Percentiles rank a stretch among this genome's conserved stretches.
Conservation (phyloP, 2,329 filamentous ascomycete species). For the Aureobasidium vineae region DNA sequence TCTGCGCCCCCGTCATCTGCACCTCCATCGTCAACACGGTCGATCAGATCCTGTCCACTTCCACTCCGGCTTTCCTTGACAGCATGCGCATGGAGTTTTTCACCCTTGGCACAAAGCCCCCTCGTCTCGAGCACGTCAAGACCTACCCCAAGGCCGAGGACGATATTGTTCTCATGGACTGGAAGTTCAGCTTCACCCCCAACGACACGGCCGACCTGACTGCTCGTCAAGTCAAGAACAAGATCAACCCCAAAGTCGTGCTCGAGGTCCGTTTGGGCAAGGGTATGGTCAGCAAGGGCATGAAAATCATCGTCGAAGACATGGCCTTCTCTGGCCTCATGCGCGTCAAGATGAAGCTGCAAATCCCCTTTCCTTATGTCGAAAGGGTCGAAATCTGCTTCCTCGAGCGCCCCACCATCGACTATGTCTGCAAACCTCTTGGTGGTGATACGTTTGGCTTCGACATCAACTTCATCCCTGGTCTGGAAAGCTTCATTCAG, state of each 20-base stretch:
- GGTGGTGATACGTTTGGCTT: conserved; percentile 95
- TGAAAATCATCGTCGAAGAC: conserved; percentile 97
- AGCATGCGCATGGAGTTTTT: conserved; percentile 93
- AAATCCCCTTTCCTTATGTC: conserved; percentile 92
- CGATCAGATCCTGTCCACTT: conserved; percentile 90
- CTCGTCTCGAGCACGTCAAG: conserved; percentile 95
- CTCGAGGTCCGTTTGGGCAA: conserved; percentile 94
- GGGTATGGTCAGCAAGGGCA: conserved; percentile 92
- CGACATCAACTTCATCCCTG: conserved; percentile 98
- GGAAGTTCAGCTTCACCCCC: conserved; percentile 99
- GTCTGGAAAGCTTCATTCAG: conserved; percentile 87
- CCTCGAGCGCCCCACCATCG: conserved; percentile 80
- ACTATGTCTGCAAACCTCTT: conserved; percentile 97
- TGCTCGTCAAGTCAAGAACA: conserved; percentile 82
- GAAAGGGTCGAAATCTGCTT: conserved; percentile 96
- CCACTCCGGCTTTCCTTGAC: conserved; percentile 89
- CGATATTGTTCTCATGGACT: conserved; percentile 97
- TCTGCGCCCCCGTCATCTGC: conserved; percentile 91
- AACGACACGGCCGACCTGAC: conserved; percentile 94
- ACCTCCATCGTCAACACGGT: conserved; percentile 91
- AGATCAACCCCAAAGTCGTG: conserved; percentile 95
- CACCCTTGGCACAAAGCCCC: conserved; percentile 90
- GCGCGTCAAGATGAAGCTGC: conserved; percentile 96
- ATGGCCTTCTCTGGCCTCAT: conserved; percentile 96
- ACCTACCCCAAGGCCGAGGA: conserved; percentile 95